Evolutionary conservation across 2,329 filamentous ascomycete species (phyloP).

Genomic region (Botrytis hyacinthi): DNA sequence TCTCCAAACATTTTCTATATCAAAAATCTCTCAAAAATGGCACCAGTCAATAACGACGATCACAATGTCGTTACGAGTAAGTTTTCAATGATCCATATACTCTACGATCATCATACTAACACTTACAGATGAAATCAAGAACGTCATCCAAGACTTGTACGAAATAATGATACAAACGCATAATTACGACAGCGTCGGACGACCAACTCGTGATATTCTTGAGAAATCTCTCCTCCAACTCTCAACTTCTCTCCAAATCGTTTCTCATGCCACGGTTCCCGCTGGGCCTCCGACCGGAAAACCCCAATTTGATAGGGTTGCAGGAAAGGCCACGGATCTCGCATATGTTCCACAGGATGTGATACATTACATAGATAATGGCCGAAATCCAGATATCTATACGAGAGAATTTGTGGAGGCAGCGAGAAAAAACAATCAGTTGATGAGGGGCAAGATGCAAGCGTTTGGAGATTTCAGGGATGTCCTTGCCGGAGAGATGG

Average conservation of each 20-base stretch:
- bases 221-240: constrained; percentile 37
- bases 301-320: neutral
- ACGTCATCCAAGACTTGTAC: constrained; percentile 63
- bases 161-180: constrained; percentile 62
- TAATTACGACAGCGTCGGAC: constrained; percentile 57
- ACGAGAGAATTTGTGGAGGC: constrained; percentile 72
- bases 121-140: constrained; percentile 49
- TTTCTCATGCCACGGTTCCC: constrained; percentile 32
- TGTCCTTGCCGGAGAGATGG: constrained; percentile 50
- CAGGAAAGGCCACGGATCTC: constrained; percentile 37
- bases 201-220: constrained; percentile 52
- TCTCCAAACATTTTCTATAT: neutral
- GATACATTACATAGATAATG: constrained; percentile 67
- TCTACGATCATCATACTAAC: neutral
- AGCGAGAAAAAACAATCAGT: constrained; percentile 63
- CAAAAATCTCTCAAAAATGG: neutral
- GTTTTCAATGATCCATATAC: neutral
- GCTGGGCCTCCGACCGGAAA: constrained; percentile 40
- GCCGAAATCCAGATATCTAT: constrained; percentile 72
- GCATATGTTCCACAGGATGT: constrained; percentile 60
- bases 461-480: constrained; percentile 62
- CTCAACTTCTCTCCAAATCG: constrained; percentile 11
- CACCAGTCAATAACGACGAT: constrained; percentile 15
- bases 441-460: constrained; percentile 61
- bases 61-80: constrained; percentile 15